Percentiles rank a stretch among this genome's conserved stretches.
phyloP scores from a whole-genome alignment of 306 rosid genomes.

The Begonia loranthoides region DNA sequence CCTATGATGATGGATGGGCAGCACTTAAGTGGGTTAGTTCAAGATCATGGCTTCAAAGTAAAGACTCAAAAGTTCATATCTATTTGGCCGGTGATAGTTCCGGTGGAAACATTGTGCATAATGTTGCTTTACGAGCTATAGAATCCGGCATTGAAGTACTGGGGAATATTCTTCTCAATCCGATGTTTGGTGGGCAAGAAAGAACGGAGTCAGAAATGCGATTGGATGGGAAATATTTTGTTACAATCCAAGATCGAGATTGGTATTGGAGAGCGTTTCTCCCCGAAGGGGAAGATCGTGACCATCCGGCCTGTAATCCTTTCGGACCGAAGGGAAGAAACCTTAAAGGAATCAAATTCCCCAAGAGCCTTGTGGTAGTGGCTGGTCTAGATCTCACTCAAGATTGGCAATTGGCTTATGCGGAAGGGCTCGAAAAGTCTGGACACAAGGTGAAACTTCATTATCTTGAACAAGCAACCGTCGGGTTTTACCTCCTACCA shows the following conservation, averaged over 20 bases:
- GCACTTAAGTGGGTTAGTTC: constrained; percentile 70
- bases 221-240: constrained; percentile 83
- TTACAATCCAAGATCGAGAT: constrained; percentile 65
- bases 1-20: constrained; percentile 93
- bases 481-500: constrained; percentile 89
- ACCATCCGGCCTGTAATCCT: constrained; percentile 91
- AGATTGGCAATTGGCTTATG: constrained; percentile 94
- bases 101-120: constrained; percentile 92
- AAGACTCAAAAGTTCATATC: constrained; percentile 64
- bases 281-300: constrained; percentile 91
- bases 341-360: constrained; percentile 52
- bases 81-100: constrained; percentile 94
- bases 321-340: constrained; percentile 65
- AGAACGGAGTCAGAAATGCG: constrained; percentile 66
- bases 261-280: constrained; percentile 99
- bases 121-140: constrained; percentile 63
- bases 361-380: constrained; percentile 90
- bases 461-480: constrained; percentile 73
- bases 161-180: constrained; percentile 82
- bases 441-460: constrained; percentile 57
- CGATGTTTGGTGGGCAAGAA: constrained; percentile 82
- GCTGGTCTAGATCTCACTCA: constrained; percentile 92
- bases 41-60: constrained; percentile 73
- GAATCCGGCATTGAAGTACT: constrained; percentile 60
- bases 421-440: constrained; percentile 63